A percentile compares a stretch with the other conserved stretches of the same genome.
phyloP scores from a whole-genome alignment of 2,329 filamentous ascomycete genomes.

The Pyrenochaeta sp. region DNA sequence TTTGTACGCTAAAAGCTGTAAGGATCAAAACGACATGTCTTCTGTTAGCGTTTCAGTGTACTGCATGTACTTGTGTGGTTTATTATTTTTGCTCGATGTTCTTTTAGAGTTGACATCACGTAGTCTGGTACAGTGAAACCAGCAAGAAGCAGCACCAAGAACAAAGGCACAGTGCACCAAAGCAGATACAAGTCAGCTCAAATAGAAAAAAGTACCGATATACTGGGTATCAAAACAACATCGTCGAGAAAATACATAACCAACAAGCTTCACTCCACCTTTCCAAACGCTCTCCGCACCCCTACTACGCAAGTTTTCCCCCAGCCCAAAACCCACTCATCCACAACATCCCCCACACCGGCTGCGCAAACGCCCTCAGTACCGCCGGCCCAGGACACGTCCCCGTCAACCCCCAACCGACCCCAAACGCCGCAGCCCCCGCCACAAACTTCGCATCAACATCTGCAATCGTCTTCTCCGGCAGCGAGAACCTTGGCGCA shows the following conservation, averaged over 20 bases:
- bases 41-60: too few relatives aligned
- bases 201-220: slow-evolving; percentile 1
- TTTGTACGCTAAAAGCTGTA: too few relatives aligned
- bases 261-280: neutral
- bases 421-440: slow-evolving; percentile 58
- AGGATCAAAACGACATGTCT: too few relatives aligned
- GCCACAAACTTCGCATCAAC: slow-evolving; percentile 58
- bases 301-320: too few relatives aligned
- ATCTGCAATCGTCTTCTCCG: slow-evolving; percentile 55
- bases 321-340: slow-evolving; percentile 58
- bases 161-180: too few relatives aligned
- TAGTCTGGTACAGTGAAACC: too few relatives aligned
- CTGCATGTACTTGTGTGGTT: too few relatives aligned
- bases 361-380: slow-evolving; percentile 56
- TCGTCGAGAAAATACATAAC: neutral
- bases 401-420: slow-evolving; percentile 61
- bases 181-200: neutral
- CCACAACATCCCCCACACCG: slow-evolving; percentile 57
- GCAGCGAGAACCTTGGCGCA: slow-evolving; percentile 52
- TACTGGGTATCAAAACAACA: slow-evolving; percentile 1
- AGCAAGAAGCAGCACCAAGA: too few relatives aligned
- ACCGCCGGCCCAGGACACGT: slow-evolving; percentile 62
- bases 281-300: too few relatives aligned
- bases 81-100: too few relatives aligned
- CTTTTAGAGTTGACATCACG: too few relatives aligned